A percentile compares a stretch with the other conserved stretches of the same genome.
Conservation (phyloP, 768 basidiomycete species). For the Podaxis sp. region DNA sequence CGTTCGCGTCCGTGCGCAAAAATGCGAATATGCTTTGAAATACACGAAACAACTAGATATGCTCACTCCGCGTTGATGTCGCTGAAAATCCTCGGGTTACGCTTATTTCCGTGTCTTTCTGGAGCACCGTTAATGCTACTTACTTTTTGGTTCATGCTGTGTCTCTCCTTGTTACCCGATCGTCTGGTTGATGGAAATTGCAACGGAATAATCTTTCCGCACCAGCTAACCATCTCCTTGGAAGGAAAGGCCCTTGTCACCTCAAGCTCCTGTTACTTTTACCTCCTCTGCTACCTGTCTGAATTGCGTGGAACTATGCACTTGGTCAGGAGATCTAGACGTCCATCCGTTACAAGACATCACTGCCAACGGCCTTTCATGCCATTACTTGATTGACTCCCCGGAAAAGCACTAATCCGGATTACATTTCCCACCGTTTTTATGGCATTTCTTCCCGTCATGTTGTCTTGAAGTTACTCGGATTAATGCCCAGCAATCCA, state of each 20-base stretch:
- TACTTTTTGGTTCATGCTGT: not conserved
- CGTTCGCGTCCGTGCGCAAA: too few species aligned
- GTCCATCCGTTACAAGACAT: not conserved
- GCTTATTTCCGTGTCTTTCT: constrained; percentile 8
- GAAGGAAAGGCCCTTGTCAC: not conserved
- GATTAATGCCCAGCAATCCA: not conserved
- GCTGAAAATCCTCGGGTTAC: not conserved
- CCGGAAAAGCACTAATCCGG: not conserved
- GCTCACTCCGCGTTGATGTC: not conserved
- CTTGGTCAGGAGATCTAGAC: not conserved
- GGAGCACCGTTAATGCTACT: not conserved
- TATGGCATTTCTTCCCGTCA: not conserved
- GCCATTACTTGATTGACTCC: constrained; percentile 5
- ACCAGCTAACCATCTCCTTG: not conserved
- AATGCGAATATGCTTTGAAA: not conserved
- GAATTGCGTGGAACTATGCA: not conserved
- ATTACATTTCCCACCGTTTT: not conserved
- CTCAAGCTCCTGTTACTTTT: not conserved
- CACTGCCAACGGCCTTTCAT: not conserved
- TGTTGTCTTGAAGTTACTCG: not conserved
- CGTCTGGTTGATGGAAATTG: not conserved
- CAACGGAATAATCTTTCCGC: not conserved
- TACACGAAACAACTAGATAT: not conserved
- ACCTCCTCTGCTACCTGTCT: constrained; percentile 8
- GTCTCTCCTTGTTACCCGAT: not conserved